Evolutionary conservation across 768 basidiomycete genomes (phyloP).

Genomic region (Amanita rubescens): DNA sequence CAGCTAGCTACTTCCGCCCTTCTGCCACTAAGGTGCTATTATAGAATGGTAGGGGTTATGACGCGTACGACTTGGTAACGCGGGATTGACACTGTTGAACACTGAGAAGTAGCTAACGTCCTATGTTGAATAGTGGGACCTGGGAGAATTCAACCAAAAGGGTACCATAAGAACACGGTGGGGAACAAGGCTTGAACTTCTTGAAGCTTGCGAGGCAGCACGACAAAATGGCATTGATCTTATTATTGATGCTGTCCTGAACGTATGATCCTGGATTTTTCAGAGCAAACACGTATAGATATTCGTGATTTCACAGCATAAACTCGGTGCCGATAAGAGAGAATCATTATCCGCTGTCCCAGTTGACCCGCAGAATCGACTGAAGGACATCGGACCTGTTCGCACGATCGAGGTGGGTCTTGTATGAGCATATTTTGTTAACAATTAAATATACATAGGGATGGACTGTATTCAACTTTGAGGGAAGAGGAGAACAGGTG

Average conservation of each 20-base stretch:
- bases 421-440: neutral
- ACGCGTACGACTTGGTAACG: conserved; percentile 77
- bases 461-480: conserved; percentile 84
- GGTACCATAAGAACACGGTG: conserved; percentile 69
- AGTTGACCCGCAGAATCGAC: conserved; percentile 62
- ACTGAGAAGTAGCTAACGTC: neutral
- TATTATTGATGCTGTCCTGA: conserved; percentile 83
- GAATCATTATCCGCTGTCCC: conserved; percentile 67
- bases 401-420: conserved; percentile 58
- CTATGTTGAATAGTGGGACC: conserved; percentile 59
- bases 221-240: conserved; percentile 63
- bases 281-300: conserved; percentile 3
- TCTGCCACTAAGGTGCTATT: conserved; percentile 1
- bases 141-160: conserved; percentile 80
- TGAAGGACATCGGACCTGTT: conserved; percentile 48
- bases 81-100: neutral
- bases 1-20: conserved; percentile 8
- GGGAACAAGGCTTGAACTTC: conserved; percentile 79
- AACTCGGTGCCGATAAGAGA: conserved; percentile 73
- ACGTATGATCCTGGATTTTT: conserved; percentile 39
- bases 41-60: conserved; percentile 72
- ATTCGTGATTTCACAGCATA: conserved; percentile 43
- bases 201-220: conserved; percentile 63
- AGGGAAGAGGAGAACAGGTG: conserved; percentile 70
- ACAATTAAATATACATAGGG: conserved; percentile 34